Evolutionary conservation across 1,139 yeast genomes (phyloP).

Genomic region (Pneumocystis jirovecii): DNA sequence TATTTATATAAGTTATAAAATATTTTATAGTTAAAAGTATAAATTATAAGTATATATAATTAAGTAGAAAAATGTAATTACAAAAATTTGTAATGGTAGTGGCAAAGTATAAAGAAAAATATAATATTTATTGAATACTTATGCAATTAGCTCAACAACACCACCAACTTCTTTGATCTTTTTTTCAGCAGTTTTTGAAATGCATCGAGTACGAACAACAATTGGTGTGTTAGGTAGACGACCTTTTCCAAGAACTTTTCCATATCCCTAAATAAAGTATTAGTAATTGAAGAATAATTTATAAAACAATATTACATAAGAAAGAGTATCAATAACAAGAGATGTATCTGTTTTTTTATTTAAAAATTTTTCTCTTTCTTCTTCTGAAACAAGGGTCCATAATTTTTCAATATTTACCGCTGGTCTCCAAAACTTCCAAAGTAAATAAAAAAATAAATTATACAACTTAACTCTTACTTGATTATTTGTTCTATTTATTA

Average conservation of each 20-base stretch:
- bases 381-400: slow-evolving; percentile 93
- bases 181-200: slow-evolving; percentile 98
- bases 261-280: slow-evolving; percentile 50
- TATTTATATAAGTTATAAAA: background rate
- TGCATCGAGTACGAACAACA: slow-evolving; percentile 98
- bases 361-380: slow-evolving; percentile 89
- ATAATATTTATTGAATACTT: slow-evolving; percentile 25
- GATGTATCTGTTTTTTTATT: slow-evolving; percentile 79
- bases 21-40: background rate
- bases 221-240: slow-evolving; percentile 95
- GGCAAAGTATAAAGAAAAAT: background rate
- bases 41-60: background rate
- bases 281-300: background rate
- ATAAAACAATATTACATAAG: slow-evolving; percentile 32
- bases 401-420: slow-evolving; percentile 96
- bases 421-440: slow-evolving; percentile 70
- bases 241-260: slow-evolving; percentile 99
- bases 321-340: slow-evolving; percentile 98
- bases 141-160: slow-evolving; percentile 98
- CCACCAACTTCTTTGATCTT: slow-evolving; percentile 99
- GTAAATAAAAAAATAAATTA: background rate
- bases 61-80: background rate
- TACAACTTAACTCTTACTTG: background rate
- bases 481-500: background rate
- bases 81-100: background rate